Evolutionary conservation across 257 asterid species (phyloP).

Genomic region (Solanum verrucosum): DNA sequence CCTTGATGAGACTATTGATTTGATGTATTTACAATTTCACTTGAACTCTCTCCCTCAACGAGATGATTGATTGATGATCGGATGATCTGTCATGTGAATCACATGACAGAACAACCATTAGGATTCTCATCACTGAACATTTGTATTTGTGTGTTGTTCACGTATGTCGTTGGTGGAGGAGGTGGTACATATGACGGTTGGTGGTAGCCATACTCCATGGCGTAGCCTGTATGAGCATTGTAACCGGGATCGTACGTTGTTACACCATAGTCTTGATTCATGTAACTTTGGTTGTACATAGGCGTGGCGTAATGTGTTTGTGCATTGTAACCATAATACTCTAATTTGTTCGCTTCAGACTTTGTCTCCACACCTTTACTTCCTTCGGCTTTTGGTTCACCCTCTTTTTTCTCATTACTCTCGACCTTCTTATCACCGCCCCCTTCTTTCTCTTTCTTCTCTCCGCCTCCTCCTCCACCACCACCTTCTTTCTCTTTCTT

Average conservation of each 20-base stretch:
- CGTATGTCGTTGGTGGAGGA: constrained; percentile 23
- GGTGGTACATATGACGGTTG: constrained; percentile 37
- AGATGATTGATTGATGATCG: background rate
- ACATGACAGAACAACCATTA: constrained; percentile 77
- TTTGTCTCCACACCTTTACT: constrained; percentile 31
- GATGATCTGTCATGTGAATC: background rate
- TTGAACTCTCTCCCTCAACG: background rate
- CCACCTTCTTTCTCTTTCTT: constrained; percentile 8
- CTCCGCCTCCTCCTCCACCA: background rate
- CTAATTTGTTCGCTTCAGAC: constrained; percentile 47
- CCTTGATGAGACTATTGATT: background rate
- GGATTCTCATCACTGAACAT: constrained; percentile 93
- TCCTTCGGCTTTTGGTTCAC: constrained; percentile 9
- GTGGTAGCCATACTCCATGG: constrained; percentile 22
- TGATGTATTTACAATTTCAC: constrained; percentile 28
- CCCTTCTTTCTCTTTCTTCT: constrained; percentile 8
- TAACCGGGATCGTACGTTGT: constrained; percentile 11
- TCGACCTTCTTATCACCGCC: background rate
- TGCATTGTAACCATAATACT: constrained; percentile 31
- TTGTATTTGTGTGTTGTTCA: constrained; percentile 2
- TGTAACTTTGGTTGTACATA: constrained; percentile 37
- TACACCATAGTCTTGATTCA: constrained; percentile 52
- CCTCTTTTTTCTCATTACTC: background rate
- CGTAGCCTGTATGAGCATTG: constrained; percentile 24
- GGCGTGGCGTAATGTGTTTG: constrained; percentile 44